These are phyloP conservation scores for Oemleria cerasiformis DNA, from an alignment of 306 rosid genomes.

Conservation along the genomic window DNA sequence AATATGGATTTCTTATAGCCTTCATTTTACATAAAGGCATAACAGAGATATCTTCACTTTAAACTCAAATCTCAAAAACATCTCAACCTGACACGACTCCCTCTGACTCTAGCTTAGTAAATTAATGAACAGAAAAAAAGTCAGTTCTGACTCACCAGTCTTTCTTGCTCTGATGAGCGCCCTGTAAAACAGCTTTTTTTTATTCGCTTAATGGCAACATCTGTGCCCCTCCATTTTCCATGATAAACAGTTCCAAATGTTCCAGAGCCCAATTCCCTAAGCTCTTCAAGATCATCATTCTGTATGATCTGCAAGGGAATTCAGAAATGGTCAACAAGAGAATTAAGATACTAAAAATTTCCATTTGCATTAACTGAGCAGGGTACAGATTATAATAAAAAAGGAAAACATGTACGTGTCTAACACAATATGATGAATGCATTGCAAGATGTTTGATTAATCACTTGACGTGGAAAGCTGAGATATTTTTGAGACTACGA, in stretches of 20 bases:
- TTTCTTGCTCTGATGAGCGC: constrained; percentile 67
- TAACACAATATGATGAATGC: background rate
- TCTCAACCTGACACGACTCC: background rate
- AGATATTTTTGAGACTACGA: background rate
- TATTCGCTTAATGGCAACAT: constrained; percentile 81
- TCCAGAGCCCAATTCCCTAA: constrained; percentile 77
- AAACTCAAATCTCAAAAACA: background rate
- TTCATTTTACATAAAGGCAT: background rate
- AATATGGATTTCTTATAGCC: background rate
- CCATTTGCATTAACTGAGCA: background rate
- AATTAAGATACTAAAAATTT: constrained; percentile 1
- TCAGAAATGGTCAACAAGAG: constrained; percentile 16
- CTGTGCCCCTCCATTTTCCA: constrained; percentile 87
- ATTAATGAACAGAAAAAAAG: background rate
- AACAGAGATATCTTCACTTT: background rate
- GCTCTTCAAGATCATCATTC: constrained; percentile 87
- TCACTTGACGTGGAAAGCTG: background rate
- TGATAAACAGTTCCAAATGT: constrained; percentile 84
- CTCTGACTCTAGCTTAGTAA: background rate
- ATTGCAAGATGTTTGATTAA: background rate
- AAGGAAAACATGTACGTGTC: background rate
- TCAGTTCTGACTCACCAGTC: constrained; percentile 47
- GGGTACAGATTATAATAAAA: background rate
- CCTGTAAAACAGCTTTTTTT: constrained; percentile 75
- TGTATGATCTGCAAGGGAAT: constrained; percentile 50